Conservation (phyloP, 2,329 filamentous ascomycete species). For the Fusarium citri region DNA sequence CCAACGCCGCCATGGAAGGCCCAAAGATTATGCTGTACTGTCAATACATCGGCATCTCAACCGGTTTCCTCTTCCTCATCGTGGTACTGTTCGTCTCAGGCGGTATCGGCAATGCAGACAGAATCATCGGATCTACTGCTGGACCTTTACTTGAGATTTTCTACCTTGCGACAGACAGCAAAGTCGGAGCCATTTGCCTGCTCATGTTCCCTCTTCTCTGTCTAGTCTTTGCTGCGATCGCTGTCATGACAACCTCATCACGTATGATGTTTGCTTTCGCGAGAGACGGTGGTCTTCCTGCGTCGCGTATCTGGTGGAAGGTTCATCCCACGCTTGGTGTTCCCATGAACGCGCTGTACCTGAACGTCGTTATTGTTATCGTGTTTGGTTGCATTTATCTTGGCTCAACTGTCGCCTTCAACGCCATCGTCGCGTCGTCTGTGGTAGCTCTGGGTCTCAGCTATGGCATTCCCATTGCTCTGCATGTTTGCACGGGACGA, state of each 20-base stretch:
- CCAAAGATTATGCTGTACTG: constrained; percentile 62
- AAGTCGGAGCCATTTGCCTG: constrained; percentile 71
- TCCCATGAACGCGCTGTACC: constrained; percentile 73
- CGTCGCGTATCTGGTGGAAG: constrained; percentile 68
- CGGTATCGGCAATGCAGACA: constrained; percentile 59
- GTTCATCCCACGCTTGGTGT: constrained; percentile 71
- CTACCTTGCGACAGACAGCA: constrained; percentile 69
- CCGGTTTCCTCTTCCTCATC: constrained; percentile 71
- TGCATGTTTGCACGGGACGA: constrained; percentile 74
- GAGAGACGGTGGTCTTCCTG: constrained; percentile 73
- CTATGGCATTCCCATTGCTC: constrained; percentile 78
- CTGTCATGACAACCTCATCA: constrained; percentile 73
- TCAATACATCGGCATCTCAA: constrained; percentile 70
- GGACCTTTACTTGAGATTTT: constrained; percentile 73
- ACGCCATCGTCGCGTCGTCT: constrained; percentile 76
- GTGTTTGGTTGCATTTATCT: constrained; percentile 78
- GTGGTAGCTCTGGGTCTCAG: constrained; percentile 78
- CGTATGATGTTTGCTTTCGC: constrained; percentile 76
- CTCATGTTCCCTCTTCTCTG: constrained; percentile 76
- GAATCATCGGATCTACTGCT: constrained; percentile 63
- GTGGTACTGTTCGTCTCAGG: constrained; percentile 73
- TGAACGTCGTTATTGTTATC: constrained; percentile 70
- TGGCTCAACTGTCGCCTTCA: constrained; percentile 73
- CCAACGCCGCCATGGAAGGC: constrained; percentile 46
- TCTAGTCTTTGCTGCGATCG: constrained; percentile 71